These are phyloP conservation scores for Leccinum uliginosum DNA, from an alignment of 768 basidiomycete genomes.

Conservation along the genomic window DNA sequence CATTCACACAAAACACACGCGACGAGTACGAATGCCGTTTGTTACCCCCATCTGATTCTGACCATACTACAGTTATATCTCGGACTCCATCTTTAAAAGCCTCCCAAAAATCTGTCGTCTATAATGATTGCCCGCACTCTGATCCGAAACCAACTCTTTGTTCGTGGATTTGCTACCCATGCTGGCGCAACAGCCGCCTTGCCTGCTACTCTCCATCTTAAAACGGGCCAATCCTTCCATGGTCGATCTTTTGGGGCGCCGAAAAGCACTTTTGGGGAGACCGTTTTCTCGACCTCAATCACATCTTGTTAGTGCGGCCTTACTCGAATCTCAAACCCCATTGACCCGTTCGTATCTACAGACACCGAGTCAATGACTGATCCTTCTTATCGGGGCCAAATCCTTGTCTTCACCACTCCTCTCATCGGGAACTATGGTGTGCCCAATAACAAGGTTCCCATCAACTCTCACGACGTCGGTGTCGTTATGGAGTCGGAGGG, in stretches of 20 bases:
- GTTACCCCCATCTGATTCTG: slow-evolving; percentile 11
- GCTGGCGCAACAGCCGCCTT: slow-evolving; percentile 41
- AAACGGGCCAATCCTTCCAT: slow-evolving; percentile 88
- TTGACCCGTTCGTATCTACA: slow-evolving; percentile 31
- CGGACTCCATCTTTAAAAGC: slow-evolving; percentile 46
- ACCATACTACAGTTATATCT: slow-evolving; percentile 63
- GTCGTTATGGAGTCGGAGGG: slow-evolving; percentile 84
- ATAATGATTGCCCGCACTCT: slow-evolving; percentile 59
- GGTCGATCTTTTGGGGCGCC: slow-evolving; percentile 89
- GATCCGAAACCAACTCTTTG: slow-evolving; percentile 44
- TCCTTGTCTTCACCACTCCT: slow-evolving; percentile 97
- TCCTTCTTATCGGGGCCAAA: slow-evolving; percentile 96
- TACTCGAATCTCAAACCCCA: slow-evolving; percentile 3
- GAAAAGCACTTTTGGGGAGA: slow-evolving; percentile 89
- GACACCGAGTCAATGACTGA: slow-evolving; percentile 99
- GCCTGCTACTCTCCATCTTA: slow-evolving; percentile 88
- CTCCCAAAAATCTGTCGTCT: slow-evolving; percentile 24
- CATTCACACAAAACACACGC: slow-evolving; percentile 81
- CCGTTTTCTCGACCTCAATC: slow-evolving; percentile 98
- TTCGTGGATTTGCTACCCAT: slow-evolving; percentile 67
- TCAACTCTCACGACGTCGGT: slow-evolving; percentile 74
- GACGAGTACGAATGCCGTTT: slow-evolving; percentile 63
- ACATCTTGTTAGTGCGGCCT: slow-evolving; percentile 74
- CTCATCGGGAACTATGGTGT: slow-evolving; percentile 99
- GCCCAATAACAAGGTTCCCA: slow-evolving; percentile 70